phyloP scores from a whole-genome alignment of 2,329 filamentous ascomycete species.

The Aspergillus carbonarius region DNA sequence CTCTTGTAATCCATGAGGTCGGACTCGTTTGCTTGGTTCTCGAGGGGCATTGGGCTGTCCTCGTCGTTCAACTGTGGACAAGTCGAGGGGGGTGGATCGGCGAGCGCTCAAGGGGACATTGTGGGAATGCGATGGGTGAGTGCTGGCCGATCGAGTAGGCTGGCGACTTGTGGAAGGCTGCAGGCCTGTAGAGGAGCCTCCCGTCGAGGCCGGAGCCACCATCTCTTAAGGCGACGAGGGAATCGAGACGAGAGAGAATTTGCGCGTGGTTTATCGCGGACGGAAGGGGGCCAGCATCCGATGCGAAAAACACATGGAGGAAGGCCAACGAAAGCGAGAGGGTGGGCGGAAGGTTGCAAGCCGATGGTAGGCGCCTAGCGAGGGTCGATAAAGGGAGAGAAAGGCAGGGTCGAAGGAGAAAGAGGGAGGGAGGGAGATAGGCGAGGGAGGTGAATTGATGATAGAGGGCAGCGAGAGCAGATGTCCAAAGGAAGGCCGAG shows the following conservation, averaged over 20 bases:
- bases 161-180: slow-evolving; percentile 36
- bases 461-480: slow-evolving; percentile 17
- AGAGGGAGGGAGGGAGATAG: slow-evolving; percentile 7
- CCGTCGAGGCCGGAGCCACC: slow-evolving; percentile 48
- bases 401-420: slow-evolving; percentile 7
- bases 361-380: slow-evolving; percentile 8
- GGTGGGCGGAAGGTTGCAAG: slow-evolving; percentile 4
- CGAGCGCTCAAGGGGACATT: slow-evolving; percentile 64
- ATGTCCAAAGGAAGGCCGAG: slow-evolving; percentile 22
- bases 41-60: slow-evolving; percentile 75
- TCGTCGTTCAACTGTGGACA: slow-evolving; percentile 87
- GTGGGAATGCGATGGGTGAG: slow-evolving; percentile 45
- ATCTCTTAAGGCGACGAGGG: slow-evolving; percentile 33
- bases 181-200: slow-evolving; percentile 35
- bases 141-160: slow-evolving; percentile 42
- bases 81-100: slow-evolving; percentile 69
- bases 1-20: slow-evolving; percentile 82
- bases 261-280: slow-evolving; percentile 31
- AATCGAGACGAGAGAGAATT: slow-evolving; percentile 14
- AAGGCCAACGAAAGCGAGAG: slow-evolving; percentile 20
- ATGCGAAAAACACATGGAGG: slow-evolving; percentile 39
- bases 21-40: slow-evolving; percentile 72
- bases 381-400: slow-evolving; percentile 14
- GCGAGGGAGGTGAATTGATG: slow-evolving; percentile 16
- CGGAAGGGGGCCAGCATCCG: slow-evolving; percentile 26